These are phyloP conservation scores for Dovyalis caffra DNA, from an alignment of 345 rosid genomes.

Conservation along the genomic window DNA sequence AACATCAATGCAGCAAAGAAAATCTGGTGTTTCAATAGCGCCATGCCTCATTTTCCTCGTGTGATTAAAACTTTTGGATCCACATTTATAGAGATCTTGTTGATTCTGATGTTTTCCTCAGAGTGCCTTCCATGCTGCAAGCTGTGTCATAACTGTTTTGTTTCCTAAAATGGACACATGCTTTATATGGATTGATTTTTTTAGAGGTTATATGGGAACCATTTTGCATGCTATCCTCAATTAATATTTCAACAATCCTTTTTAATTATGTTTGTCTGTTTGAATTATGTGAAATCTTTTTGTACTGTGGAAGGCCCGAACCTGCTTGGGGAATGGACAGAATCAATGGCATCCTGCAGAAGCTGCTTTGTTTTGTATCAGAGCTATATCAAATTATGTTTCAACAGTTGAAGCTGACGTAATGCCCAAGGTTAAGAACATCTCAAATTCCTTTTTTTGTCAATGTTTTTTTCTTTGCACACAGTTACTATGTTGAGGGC, in stretches of 20 bases:
- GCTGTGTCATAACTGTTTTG: background rate
- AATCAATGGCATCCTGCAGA: conserved; percentile 92
- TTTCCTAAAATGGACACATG: background rate
- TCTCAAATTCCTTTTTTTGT: conserved; percentile 13
- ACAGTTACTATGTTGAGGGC: background rate
- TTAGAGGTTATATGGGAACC: background rate
- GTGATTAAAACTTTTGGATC: background rate
- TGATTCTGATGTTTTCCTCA: background rate
- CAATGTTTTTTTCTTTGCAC: background rate
- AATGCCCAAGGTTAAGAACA: conserved; percentile 76
- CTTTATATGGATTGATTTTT: background rate
- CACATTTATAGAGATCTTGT: background rate
- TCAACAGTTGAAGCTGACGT: conserved; percentile 76
- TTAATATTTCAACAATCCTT: background rate
- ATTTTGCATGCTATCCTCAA: background rate
- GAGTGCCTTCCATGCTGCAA: background rate
- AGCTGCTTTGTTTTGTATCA: conserved; percentile 94
- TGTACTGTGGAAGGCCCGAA: conserved; percentile 55
- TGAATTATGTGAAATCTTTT: conserved; percentile 10
- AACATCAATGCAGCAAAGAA: background rate
- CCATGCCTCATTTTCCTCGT: background rate
- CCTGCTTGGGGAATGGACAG: conserved; percentile 60
- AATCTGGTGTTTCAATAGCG: background rate
- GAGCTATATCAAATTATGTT: conserved; percentile 85
- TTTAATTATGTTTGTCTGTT: background rate